Evolutionary conservation across 2,329 filamentous ascomycete genomes (phyloP).

Genomic region (Fusarium odoratissimum): DNA sequence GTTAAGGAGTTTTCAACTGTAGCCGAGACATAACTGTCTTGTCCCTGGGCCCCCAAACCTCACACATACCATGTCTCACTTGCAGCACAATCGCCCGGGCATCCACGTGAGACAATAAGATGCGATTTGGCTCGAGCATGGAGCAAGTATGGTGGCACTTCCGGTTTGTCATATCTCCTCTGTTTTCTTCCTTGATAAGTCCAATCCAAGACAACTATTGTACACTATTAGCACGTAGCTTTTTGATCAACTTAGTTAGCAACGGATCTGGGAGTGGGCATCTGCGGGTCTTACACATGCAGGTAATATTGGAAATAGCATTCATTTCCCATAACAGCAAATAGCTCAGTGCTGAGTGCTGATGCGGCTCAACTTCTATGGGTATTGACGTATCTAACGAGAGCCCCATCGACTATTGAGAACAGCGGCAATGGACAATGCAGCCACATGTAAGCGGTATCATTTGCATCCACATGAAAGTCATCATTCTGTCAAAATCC

Average conservation of each 20-base stretch:
- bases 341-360: neutral
- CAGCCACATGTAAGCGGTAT: constrained; percentile 37
- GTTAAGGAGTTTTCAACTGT: neutral
- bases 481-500: constrained; percentile 2
- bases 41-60: neutral
- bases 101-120: neutral
- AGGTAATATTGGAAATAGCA: neutral
- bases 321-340: constrained; percentile 5
- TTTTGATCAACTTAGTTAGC: neutral
- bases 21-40: constrained; percentile 14
- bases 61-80: constrained; percentile 6
- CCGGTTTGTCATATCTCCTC: neutral
- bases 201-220: neutral
- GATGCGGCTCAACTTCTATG: constrained; percentile 17
- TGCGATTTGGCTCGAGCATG: neutral
- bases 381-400: neutral
- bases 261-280: constrained; percentile 21
- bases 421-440: constrained; percentile 10
- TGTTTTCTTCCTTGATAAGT: neutral
- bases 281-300: constrained; percentile 12
- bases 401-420: constrained; percentile 27
- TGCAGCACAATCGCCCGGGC: neutral
- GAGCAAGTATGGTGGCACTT: neutral
- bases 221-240: neutral
- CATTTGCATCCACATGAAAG: constrained; percentile 16